Evolutionary conservation across 106 monocot genomes (phyloP).

Genomic region (Dactylorhiza incarnata): DNA sequence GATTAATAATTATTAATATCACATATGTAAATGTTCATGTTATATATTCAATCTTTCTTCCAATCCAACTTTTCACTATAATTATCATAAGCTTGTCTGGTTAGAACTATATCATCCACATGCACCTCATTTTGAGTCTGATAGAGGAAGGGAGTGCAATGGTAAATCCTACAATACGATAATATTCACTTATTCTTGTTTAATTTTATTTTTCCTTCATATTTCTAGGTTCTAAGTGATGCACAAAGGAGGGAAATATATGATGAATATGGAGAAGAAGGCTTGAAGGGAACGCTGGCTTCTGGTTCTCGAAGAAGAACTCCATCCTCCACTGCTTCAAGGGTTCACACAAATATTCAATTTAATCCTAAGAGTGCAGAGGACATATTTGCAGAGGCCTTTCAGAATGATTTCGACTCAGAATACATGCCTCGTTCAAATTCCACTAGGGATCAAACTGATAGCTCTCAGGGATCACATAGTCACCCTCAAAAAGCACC

Average conservation of each 20-base stretch:
- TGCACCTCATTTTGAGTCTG: no score
- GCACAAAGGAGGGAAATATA: slow-evolving; percentile 47
- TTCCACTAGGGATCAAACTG: slow-evolving; percentile 26
- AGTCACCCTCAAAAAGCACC: slow-evolving; percentile 36
- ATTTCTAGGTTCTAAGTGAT: slow-evolving; percentile 38
- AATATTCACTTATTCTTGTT: not conserved
- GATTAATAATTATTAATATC: no score
- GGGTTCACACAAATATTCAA: slow-evolving; percentile 9
- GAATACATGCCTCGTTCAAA: slow-evolving; percentile 29
- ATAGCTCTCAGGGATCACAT: not conserved
- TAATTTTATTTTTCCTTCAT: not conserved
- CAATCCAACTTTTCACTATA: no score
- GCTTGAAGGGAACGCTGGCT: slow-evolving; percentile 45
- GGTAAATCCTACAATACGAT: not conserved
- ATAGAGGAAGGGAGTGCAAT: no score
- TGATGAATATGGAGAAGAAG: slow-evolving; percentile 56
- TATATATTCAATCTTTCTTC: no score
- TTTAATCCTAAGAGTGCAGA: slow-evolving; percentile 50
- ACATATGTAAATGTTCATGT: no score
- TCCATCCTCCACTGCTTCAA: slow-evolving; percentile 16
- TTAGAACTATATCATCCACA: no score
- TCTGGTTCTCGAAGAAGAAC: slow-evolving; percentile 41
- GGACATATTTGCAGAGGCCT: slow-evolving; percentile 48
- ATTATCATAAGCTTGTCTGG: no score
- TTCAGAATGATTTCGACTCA: slow-evolving; percentile 28